Conservation (phyloP, 352 stramenopile species). For the Phytophthora hibernalis region DNA sequence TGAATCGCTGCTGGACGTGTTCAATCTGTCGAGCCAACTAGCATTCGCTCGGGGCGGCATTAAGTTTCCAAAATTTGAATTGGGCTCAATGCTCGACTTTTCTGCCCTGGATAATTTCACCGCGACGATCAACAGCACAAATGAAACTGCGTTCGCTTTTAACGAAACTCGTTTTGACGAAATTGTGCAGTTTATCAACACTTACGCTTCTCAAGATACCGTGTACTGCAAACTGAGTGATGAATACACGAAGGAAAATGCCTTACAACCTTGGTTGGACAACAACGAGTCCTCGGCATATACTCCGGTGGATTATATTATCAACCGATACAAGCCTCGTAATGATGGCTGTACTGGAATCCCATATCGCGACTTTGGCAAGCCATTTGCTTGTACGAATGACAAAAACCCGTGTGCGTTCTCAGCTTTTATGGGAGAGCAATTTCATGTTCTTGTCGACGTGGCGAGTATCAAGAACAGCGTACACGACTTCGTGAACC, state of each 20-base stretch:
- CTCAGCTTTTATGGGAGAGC: slow-evolving; percentile 29
- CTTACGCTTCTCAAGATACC: slow-evolving; percentile 29
- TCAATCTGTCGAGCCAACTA: slow-evolving; percentile 56
- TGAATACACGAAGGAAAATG: slow-evolving; percentile 40
- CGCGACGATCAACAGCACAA: slow-evolving; percentile 29
- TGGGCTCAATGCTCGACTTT: slow-evolving; percentile 54
- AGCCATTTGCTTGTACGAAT: slow-evolving; percentile 20
- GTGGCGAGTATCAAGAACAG: slow-evolving; percentile 38
- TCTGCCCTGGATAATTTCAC: slow-evolving; percentile 50
- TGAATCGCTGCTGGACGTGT: slow-evolving; percentile 58
- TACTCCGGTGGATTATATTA: slow-evolving; percentile 19
- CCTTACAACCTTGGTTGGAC: slow-evolving; percentile 49
- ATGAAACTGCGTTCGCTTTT: slow-evolving; percentile 38
- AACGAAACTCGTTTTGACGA: slow-evolving; percentile 23
- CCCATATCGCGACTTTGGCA: slow-evolving; percentile 15
- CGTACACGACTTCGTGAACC: slow-evolving; percentile 40
- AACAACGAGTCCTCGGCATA: slow-evolving; percentile 14
- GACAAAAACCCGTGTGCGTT: slow-evolving; percentile 24
- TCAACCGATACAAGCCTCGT: slow-evolving; percentile 7
- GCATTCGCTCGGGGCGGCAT: slow-evolving; percentile 62
- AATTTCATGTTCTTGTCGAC: slow-evolving; percentile 18
- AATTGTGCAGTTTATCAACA: slow-evolving; percentile 40
- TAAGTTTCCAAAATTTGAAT: slow-evolving; percentile 48
- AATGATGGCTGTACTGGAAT: slow-evolving; percentile 14
- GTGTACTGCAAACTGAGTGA: slow-evolving; percentile 27